These are phyloP conservation scores for Fagopyrum tataricum DNA, from an alignment of 148 eudicot genomes.

Conservation along the genomic window DNA sequence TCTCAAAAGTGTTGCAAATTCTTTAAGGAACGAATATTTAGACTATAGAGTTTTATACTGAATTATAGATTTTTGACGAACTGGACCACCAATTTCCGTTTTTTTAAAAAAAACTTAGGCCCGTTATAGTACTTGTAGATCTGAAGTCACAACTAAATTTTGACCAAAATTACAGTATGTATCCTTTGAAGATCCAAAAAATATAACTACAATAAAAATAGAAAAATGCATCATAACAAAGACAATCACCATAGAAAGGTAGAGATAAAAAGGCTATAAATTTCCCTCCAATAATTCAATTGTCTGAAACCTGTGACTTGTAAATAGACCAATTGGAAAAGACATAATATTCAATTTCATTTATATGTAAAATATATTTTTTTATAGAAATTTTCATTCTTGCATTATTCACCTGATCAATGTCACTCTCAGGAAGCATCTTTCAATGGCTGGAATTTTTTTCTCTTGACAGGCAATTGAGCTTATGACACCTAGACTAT, in stretches of 20 bases:
- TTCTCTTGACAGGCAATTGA: neutral
- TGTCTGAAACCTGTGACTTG: neutral
- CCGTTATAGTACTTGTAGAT: no score
- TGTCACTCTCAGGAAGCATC: slow-evolving; percentile 8
- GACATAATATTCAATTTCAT: neutral
- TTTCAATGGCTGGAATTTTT: neutral
- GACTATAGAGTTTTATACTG: no score
- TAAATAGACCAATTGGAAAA: neutral
- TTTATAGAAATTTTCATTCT: neutral
- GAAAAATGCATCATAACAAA: neutral
- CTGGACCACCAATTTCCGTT: no score
- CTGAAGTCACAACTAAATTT: neutral
- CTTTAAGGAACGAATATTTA: no score
- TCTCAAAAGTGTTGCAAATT: no score
- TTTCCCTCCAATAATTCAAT: neutral
- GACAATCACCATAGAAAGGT: neutral
- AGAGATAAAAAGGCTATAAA: neutral
- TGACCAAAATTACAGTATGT: neutral
- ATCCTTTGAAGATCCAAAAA: neutral
- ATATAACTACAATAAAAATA: neutral
- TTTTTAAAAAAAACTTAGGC: no score
- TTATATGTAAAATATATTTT: neutral
- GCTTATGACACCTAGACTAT: neutral
- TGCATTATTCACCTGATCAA: slow-evolving; percentile 5
- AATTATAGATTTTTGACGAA: no score